Conservation (phyloP, 2,329 filamentous ascomycete species). For the Fusarium buharicum region DNA sequence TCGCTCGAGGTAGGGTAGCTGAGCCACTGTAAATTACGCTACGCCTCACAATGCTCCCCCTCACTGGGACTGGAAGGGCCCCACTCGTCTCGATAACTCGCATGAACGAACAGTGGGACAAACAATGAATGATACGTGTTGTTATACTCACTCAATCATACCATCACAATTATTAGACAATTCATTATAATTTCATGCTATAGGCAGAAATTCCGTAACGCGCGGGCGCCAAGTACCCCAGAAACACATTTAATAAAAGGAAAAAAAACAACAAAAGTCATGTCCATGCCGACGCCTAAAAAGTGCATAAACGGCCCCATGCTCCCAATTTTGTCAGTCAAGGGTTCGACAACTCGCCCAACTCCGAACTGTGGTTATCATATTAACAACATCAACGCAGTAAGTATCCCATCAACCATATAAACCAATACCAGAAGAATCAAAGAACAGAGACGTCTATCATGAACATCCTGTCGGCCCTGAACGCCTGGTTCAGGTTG, state of each 20-base stretch:
- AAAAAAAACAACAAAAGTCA: slow-evolving; percentile 30
- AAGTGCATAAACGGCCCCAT: slow-evolving; percentile 46
- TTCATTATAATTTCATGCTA: slow-evolving; percentile 44
- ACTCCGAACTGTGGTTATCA: slow-evolving; percentile 42
- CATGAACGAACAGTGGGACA: background rate
- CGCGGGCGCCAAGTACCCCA: slow-evolving; percentile 37
- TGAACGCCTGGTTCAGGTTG: slow-evolving; percentile 46
- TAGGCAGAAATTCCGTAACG: slow-evolving; percentile 40
- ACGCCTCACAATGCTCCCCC: slow-evolving; percentile 42
- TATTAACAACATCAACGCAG: slow-evolving; percentile 41
- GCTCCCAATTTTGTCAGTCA: slow-evolving; percentile 39
- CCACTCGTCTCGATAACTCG: slow-evolving; percentile 12
- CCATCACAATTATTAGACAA: slow-evolving; percentile 18
- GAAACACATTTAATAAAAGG: slow-evolving; percentile 23
- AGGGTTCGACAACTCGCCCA: slow-evolving; percentile 38
- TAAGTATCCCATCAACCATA: slow-evolving; percentile 33
- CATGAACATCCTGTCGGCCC: slow-evolving; percentile 35
- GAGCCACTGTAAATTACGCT: slow-evolving; percentile 42
- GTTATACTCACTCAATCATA: background rate
- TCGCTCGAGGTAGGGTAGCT: slow-evolving; percentile 9
- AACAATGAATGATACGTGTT: slow-evolving; percentile 15
- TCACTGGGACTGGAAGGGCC: slow-evolving; percentile 27
- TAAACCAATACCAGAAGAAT: slow-evolving; percentile 33
- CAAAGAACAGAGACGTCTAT: slow-evolving; percentile 41
- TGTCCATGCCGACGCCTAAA: slow-evolving; percentile 42